Conservation (phyloP, 768 basidiomycete species). For the Phylloporus arenicola region DNA sequence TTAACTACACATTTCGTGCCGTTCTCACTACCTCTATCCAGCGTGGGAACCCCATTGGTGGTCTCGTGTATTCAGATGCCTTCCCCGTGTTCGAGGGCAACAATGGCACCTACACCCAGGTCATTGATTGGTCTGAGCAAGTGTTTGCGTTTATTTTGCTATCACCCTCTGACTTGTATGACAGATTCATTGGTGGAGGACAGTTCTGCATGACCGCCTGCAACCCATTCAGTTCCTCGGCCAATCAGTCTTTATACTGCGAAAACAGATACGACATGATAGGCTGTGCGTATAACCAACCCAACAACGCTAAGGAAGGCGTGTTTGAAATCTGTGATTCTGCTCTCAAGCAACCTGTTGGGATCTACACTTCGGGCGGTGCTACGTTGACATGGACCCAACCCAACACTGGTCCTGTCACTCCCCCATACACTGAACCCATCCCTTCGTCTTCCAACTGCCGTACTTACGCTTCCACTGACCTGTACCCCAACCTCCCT, state of each 20-base stretch:
- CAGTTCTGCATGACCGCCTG: conserved; percentile 70
- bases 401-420: conserved; percentile 30
- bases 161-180: conserved; percentile 6
- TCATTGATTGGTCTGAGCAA: conserved; percentile 62
- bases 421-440: conserved; percentile 37
- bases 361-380: conserved; percentile 42
- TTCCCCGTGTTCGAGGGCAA: conserved; percentile 39
- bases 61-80: conserved; percentile 57
- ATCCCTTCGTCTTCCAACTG: conserved; percentile 44
- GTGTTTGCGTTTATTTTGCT: conserved; percentile 13
- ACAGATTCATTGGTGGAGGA: conserved; percentile 59
- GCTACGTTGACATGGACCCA: conserved; percentile 40
- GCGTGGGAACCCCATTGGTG: conserved; percentile 81
- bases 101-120: conserved; percentile 44
- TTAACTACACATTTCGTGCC: conserved; percentile 8
- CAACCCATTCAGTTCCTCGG: conserved; percentile 43
- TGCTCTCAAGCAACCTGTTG: conserved; percentile 59
- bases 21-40: conserved; percentile 20
- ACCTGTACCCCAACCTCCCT: conserved; percentile 32
- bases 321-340: conserved; percentile 62
- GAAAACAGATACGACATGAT: conserved; percentile 70
- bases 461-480: conserved; percentile 31
- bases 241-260: conserved; percentile 45
- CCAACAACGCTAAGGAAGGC: conserved; percentile 51
- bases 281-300: conserved; percentile 72